A percentile compares a stretch with the other conserved stretches of the same genome.
These are phyloP conservation scores for Saxophila tyrrhenica DNA, from an alignment of 495 filamentous ascomycete genomes.

Conservation along the genomic window DNA sequence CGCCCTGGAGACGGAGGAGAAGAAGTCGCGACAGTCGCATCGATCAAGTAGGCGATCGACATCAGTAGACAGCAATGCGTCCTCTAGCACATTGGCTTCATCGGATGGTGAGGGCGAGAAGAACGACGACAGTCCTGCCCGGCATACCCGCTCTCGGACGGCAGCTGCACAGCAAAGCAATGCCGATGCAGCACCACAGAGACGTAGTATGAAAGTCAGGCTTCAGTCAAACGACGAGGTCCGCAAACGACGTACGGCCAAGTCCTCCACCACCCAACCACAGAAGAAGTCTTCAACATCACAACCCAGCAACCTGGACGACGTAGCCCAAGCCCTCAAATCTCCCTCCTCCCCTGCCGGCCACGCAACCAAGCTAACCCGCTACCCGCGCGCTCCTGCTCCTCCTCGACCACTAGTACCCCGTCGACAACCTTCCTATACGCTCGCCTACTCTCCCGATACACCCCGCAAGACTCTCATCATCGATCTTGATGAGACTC, in stretches of 20 bases:
- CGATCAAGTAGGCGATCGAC: conserved; percentile 18
- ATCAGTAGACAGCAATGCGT: conserved; percentile 20
- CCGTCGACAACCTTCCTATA: conserved; percentile 71
- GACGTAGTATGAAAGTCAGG: conserved; percentile 83
- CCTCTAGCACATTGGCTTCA: conserved; percentile 28
- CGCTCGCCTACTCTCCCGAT: conserved; percentile 32
- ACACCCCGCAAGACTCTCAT: conserved; percentile 78
- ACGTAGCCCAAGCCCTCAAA: conserved; percentile 51
- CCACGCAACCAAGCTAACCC: conserved; percentile 54
- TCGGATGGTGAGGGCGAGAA: conserved; percentile 23
- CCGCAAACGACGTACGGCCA: conserved; percentile 44
- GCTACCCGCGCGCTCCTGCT: conserved; percentile 77
- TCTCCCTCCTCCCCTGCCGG: conserved; percentile 74
- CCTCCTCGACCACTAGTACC: conserved; percentile 87
- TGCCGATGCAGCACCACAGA: conserved; percentile 53
- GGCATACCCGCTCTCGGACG: conserved; percentile 44
- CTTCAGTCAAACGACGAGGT: conserved; percentile 67
- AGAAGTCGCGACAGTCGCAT: conserved; percentile 1
- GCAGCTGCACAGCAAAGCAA: conserved; percentile 25
- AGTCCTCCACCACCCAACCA: conserved; percentile 12
- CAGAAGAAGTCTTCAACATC: conserved; percentile 26
- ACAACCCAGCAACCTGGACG: conserved; percentile 20
- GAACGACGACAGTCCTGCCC: conserved; percentile 28
- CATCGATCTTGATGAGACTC: conserved; percentile 88
- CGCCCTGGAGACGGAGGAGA: conserved; percentile 19